phyloP scores from a whole-genome alignment of 1,284 basidiomycete genomes.

The Marasmius tenuissimus region DNA sequence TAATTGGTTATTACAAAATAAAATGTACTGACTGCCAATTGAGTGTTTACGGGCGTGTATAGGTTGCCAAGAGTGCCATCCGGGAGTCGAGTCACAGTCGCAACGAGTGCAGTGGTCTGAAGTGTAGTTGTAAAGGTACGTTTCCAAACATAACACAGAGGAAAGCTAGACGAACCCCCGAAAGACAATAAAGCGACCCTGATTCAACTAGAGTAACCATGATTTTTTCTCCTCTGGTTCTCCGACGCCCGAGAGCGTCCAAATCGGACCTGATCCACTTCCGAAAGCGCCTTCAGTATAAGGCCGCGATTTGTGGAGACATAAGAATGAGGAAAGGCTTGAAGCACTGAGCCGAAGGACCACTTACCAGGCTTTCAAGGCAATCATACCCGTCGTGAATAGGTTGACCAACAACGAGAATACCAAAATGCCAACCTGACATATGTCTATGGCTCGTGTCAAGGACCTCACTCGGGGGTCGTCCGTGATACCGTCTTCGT shows the following conservation, averaged over 20 bases:
- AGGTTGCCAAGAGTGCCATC: not conserved
- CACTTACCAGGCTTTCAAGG: not conserved
- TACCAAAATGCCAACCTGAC: not conserved
- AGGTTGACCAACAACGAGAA: slow-evolving; percentile 1
- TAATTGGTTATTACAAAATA: not conserved
- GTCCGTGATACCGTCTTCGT: not conserved
- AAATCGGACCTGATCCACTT: not conserved
- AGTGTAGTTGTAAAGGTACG: not conserved
- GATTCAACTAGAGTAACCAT: slow-evolving; percentile 20
- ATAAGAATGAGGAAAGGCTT: not conserved
- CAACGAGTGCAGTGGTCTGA: not conserved
- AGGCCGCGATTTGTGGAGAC: not conserved
- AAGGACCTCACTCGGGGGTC: not conserved
- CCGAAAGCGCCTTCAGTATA: not conserved
- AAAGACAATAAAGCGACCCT: slow-evolving; percentile 21
- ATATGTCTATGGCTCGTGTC: slow-evolving; percentile 2
- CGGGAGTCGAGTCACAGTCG: not conserved
- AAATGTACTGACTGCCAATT: not conserved
- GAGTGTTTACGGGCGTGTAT: not conserved
- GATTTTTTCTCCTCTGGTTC: slow-evolving; percentile 12
- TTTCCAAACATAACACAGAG: not conserved
- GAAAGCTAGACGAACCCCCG: slow-evolving; percentile 12
- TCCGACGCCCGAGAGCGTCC: not conserved
- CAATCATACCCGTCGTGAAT: not conserved
- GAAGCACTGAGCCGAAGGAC: no score